Conservation (phyloP, 352 stramenopile species). For the Pythium rishiriense region DNA sequence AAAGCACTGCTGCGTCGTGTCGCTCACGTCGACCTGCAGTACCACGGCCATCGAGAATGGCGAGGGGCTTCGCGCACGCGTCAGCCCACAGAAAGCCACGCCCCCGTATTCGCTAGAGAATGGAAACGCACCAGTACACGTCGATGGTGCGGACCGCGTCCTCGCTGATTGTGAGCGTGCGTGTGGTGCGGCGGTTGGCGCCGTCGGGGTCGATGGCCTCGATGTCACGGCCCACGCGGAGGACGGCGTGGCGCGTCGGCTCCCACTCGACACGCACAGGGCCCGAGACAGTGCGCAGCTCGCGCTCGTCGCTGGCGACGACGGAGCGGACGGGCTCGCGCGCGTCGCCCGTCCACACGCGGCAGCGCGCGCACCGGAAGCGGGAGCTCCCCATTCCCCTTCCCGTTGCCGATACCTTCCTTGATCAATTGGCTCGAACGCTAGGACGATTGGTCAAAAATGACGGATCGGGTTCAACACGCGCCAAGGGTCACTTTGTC, state of each 20-base stretch:
- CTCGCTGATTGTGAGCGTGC: constrained; percentile 14
- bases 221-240: neutral
- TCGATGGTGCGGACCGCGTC: constrained; percentile 21
- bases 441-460: constrained; percentile 33
- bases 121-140: constrained; percentile 47
- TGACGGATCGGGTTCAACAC: neutral
- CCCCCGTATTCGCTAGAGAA: too few species aligned
- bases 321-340: constrained; percentile 1
- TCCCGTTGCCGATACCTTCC: neutral
- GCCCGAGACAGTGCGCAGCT: constrained; percentile 10
- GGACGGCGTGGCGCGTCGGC: neutral
- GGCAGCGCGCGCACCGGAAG: constrained; percentile 29
- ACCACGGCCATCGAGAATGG: constrained; percentile 55
- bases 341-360: constrained; percentile 32
- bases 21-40: constrained; percentile 45
- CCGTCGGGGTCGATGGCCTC: neutral
- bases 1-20: constrained; percentile 47
- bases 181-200: neutral
- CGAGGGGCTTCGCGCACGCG: constrained; percentile 49
- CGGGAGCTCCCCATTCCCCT: neutral
- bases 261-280: constrained; percentile 3
- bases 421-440: neutral
- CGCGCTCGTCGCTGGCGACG: constrained; percentile 10
- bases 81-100: too few species aligned
- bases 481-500: constrained; percentile 36